Base-by-base conservation (phyloP, 2,329 filamentous ascomycete genomes). In the Exophiala dermatitidis region DNA sequence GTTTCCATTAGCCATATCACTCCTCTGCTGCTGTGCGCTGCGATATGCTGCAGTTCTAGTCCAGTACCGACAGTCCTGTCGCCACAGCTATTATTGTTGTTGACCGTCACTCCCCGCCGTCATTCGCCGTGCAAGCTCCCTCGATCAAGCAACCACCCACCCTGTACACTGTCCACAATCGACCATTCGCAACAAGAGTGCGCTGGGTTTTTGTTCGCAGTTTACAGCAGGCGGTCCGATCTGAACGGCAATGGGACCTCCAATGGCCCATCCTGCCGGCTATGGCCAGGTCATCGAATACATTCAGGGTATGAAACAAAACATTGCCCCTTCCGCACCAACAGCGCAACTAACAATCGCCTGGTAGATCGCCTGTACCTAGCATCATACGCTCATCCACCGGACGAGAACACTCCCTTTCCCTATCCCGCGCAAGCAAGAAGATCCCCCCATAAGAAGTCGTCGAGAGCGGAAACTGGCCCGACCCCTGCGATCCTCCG, bases 251-350 rank as follows among this genome's bases (percentile, higher is more conserved):
- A 63, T 63, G 61, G 58, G 60, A 52, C 60, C 61, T 31, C 50
- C 54, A 34, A 46, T 59, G 53, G 59, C 70, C 64, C 72, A 74
- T 64, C 73, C 75, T 46, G 73, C 79, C 69, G 86, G 83, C 71
- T 81, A 88, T 74, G 90, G 88, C 59, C 88, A 95, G 75, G 83
- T 95, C 64, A 90, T 96, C 68, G 90, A 96, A 76, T 96, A 95
- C 72, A 95, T 96, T 65, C 87, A 90, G 76, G 88, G 90, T 95
- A 61, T 63, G 60, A 57, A 62, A 52, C 53, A 61, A 49, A 63
- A 38, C 62, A 60, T 50, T 60, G 44, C 63, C 48, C 63, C 64
- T 34, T 59, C 69, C 63, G 72, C 75, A 41, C 62, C 48, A 62
- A 41, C 12, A 28, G 32, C 49, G 37, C 38, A 31, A 41, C 57